phyloP scores from a whole-genome alignment of 345 rosid genomes.

The Brassica incana region DNA sequence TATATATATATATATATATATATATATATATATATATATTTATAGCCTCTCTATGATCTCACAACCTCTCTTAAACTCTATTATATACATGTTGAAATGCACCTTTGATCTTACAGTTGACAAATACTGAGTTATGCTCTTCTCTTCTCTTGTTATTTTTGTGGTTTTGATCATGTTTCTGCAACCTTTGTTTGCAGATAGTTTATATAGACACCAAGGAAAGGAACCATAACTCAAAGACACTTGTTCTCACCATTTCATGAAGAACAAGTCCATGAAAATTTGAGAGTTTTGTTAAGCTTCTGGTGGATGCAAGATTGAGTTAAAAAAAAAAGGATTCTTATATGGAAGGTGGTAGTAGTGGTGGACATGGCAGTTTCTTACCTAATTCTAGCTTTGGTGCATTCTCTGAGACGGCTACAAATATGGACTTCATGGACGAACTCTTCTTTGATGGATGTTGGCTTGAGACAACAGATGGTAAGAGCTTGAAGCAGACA shows the following conservation, averaged over 20 bases:
- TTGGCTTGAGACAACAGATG: constrained; percentile 74
- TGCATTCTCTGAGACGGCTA: constrained; percentile 49
- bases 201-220: constrained; percentile 51
- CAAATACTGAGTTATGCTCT: constrained; percentile 47
- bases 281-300: constrained; percentile 44
- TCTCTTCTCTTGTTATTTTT: constrained; percentile 20
- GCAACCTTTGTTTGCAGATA: constrained; percentile 53
- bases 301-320: constrained; percentile 32
- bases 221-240: constrained; percentile 56
- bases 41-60: constrained; percentile 29
- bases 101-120: constrained; percentile 59
- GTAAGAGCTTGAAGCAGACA: constrained; percentile 44
- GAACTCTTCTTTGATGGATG: constrained; percentile 81
- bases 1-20: constrained; percentile 24
- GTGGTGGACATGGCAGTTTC: constrained; percentile 39
- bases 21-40: constrained; percentile 22
- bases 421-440: constrained; percentile 92
- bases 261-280: constrained; percentile 31
- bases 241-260: constrained; percentile 37
- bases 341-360: constrained; percentile 39
- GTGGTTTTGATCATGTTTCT: constrained; percentile 62
- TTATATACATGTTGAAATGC: constrained; percentile 60
- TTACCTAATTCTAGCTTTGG: constrained; percentile 47
- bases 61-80: constrained; percentile 36
- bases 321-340: constrained; percentile 25